Evolutionary conservation across 495 filamentous ascomycete genomes (phyloP).

Genomic region (Neurospora sp.): DNA sequence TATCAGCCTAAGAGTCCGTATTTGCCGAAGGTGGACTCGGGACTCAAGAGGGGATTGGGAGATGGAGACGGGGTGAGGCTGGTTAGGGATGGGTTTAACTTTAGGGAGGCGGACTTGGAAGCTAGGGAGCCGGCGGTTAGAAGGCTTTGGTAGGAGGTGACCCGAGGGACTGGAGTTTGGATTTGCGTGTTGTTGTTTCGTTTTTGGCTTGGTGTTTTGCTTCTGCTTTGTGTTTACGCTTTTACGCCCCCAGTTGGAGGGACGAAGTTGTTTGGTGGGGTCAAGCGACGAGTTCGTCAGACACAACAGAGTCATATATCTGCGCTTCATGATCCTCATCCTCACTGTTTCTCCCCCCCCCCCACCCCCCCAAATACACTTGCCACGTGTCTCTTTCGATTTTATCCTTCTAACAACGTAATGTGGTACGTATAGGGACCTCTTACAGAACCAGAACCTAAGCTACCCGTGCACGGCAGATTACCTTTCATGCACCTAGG

Average conservation of each 20-base stretch:
- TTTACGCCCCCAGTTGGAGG: too few species aligned
- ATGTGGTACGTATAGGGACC: background rate
- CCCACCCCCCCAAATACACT: too few species aligned
- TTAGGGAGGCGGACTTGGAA: background rate
- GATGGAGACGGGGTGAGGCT: background rate
- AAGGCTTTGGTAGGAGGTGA: background rate
- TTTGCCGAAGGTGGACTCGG: constrained; percentile 13
- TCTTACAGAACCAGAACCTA: background rate
- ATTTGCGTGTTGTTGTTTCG: too few species aligned
- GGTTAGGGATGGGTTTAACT: background rate
- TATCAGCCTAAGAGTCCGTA: constrained; percentile 24
- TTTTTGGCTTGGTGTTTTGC: background rate
- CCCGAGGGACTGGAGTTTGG: too few species aligned
- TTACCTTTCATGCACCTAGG: too few species aligned
- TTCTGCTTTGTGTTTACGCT: too few species aligned
- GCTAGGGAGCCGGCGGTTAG: background rate
- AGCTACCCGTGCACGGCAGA: background rate
- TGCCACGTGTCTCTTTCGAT: background rate
- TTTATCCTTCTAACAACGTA: background rate
- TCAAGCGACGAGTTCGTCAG: too few species aligned
- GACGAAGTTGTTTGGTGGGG: too few species aligned
- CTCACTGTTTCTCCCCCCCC: background rate
- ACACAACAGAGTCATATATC: background rate
- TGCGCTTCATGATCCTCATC: background rate
- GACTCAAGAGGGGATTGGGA: background rate